These are phyloP conservation scores for Rhizoctonia solani DNA, from an alignment of 1,284 basidiomycete species.

Conservation along the genomic window DNA sequence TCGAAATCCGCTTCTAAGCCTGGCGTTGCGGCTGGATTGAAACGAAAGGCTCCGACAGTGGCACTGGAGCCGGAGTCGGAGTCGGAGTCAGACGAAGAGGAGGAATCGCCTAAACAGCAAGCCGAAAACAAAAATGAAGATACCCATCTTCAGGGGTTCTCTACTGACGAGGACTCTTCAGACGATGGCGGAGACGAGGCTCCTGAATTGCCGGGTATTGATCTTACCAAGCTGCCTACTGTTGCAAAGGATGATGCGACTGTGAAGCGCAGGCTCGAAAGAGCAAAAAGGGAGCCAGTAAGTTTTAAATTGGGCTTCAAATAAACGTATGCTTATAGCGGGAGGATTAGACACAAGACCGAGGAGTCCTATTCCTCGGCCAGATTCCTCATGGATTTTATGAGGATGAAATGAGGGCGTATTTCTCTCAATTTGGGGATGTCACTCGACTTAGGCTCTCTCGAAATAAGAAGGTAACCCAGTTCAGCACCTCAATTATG, in stretches of 20 bases:
- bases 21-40: not conserved
- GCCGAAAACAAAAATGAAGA: conserved; percentile 48
- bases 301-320: conserved; percentile 43
- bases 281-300: conserved; percentile 79
- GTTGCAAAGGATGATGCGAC: conserved; percentile 82
- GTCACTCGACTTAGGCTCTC: conserved; percentile 89
- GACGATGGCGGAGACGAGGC: conserved; percentile 67
- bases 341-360: conserved; percentile 67
- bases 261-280: conserved; percentile 80
- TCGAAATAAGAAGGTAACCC: conserved; percentile 83
- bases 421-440: conserved; percentile 94
- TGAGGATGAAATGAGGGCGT: conserved; percentile 89
- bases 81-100: conserved; percentile 38
- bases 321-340: conserved; percentile 5
- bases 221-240: conserved; percentile 74
- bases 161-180: conserved; percentile 72
- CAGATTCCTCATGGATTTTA: conserved; percentile 97
- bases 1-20: conserved; percentile 38
- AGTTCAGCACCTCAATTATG: not conserved
- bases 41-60: not conserved
- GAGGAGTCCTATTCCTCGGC: conserved; percentile 88
- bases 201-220: conserved; percentile 48
- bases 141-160: conserved; percentile 69
- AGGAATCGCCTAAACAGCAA: conserved; percentile 36
- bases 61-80: conserved; percentile 18